Evolutionary conservation across 768 basidiomycete genomes (phyloP).

Genomic region (Phaeotremella fagi): DNA sequence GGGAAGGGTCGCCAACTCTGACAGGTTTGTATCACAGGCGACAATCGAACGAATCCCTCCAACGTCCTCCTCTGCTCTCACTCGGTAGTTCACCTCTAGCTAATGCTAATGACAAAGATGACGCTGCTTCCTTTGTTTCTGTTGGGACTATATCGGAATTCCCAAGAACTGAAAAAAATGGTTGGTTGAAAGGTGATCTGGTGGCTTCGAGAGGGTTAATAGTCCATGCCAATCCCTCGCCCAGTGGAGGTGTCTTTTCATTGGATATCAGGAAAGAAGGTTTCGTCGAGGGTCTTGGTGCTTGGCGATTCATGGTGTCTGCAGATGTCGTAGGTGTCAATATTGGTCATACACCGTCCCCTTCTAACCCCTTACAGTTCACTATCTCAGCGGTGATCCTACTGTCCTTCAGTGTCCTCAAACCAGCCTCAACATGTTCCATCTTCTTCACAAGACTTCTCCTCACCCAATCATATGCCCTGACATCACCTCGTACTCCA

Average conservation of each 20-base stretch:
- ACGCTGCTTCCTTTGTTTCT: neutral
- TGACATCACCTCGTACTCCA: conserved; percentile 37
- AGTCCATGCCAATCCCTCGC: conserved; percentile 37
- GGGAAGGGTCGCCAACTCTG: conserved; percentile 22
- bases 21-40: conserved; percentile 14
- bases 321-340: conserved; percentile 39
- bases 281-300: conserved; percentile 30
- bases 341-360: neutral
- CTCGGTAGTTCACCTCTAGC: neutral
- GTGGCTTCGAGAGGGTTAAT: conserved; percentile 25
- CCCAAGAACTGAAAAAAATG: conserved; percentile 14
- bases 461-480: conserved; percentile 31
- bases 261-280: conserved; percentile 38
- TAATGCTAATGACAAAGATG: neutral
- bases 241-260: conserved; percentile 24
- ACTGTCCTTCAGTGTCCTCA: conserved; percentile 19
- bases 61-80: neutral
- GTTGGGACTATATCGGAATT: neutral
- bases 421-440: conserved; percentile 34
- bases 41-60: conserved; percentile 4
- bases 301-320: conserved; percentile 22
- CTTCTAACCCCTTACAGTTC: conserved; percentile 24
- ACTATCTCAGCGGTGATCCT: conserved; percentile 36
- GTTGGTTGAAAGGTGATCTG: conserved; percentile 40
- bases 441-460: conserved; percentile 42